These are phyloP conservation scores for Aspergillus luchuensis DNA, from an alignment of 2,329 filamentous ascomycete genomes.

Conservation along the genomic window DNA sequence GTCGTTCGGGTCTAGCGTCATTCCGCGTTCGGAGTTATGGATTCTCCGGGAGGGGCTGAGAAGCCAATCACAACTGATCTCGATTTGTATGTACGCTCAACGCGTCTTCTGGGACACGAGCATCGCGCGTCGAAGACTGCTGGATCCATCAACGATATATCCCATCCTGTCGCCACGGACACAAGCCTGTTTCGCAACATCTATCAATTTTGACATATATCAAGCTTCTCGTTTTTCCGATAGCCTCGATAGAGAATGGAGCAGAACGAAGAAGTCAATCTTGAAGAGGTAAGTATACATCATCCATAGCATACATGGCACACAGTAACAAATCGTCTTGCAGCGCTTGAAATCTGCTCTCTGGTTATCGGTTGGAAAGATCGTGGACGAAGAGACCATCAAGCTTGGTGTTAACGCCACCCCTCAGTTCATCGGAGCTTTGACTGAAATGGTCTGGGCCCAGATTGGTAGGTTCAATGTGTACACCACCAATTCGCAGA, in stretches of 20 bases:
- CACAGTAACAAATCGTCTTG: neutral
- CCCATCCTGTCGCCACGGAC: neutral
- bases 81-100: neutral
- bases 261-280: slow-evolving; percentile 31
- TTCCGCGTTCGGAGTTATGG: slow-evolving; percentile 1
- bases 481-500: neutral
- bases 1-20: slow-evolving; percentile 19
- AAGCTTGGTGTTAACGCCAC: slow-evolving; percentile 79
- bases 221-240: too few species aligned
- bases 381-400: slow-evolving; percentile 81
- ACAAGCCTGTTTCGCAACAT: neutral
- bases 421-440: slow-evolving; percentile 81
- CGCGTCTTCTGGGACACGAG: slow-evolving; percentile 6
- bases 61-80: slow-evolving; percentile 13
- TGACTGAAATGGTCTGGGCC: slow-evolving; percentile 84
- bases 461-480: slow-evolving; percentile 67
- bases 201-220: too few species aligned
- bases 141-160: neutral
- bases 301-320: too few species aligned
- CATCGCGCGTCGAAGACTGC: neutral
- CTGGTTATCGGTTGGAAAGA: slow-evolving; percentile 81
- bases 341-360: slow-evolving; percentile 82
- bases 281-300: slow-evolving; percentile 36
- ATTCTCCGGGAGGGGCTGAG: slow-evolving; percentile 6
- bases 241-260: slow-evolving; percentile 20